phyloP scores from a whole-genome alignment of 176 grass and related monocot species.

The Dendrocalamus sinicus region DNA sequence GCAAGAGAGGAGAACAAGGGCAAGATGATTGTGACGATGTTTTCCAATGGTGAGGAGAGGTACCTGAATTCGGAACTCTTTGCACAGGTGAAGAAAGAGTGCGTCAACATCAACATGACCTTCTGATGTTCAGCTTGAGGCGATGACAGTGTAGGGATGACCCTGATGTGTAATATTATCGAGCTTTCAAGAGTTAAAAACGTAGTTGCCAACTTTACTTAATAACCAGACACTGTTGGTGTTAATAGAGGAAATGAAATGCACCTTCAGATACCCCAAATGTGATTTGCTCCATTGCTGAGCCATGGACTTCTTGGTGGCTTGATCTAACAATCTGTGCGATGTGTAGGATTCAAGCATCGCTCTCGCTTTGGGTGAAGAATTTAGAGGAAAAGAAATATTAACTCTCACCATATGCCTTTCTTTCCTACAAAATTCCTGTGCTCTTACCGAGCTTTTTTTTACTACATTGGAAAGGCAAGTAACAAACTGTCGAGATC shows the following conservation, averaged over 20 bases:
- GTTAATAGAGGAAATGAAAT: background rate
- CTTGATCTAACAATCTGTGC: no score
- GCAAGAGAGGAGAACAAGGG: slow-evolving; percentile 69
- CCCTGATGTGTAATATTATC: background rate
- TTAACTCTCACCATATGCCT: background rate
- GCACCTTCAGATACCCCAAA: background rate
- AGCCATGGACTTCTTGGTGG: no score
- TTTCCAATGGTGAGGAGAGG: slow-evolving; percentile 73
- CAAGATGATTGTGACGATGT: slow-evolving; percentile 83
- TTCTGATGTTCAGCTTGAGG: slow-evolving; percentile 37
- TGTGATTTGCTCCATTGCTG: no score
- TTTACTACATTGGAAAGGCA: no score
- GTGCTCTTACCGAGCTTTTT: no score
- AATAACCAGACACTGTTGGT: background rate
- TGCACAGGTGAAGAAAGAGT: slow-evolving; percentile 68
- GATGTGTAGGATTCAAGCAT: no score
- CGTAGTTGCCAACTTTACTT: background rate
- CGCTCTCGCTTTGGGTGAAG: no score
- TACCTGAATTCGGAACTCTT: slow-evolving; percentile 71
- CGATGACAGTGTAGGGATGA: background rate
- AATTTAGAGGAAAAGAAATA: background rate
- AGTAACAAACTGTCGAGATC: no score
- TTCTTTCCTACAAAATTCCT: no score
- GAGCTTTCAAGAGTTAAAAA: background rate
- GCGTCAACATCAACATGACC: slow-evolving; percentile 58